Percentiles rank a stretch among this genome's conserved stretches.
Evolutionary conservation across 2,329 filamentous ascomycete species (phyloP).

Genomic region (Dactylellina parvicollis): DNA sequence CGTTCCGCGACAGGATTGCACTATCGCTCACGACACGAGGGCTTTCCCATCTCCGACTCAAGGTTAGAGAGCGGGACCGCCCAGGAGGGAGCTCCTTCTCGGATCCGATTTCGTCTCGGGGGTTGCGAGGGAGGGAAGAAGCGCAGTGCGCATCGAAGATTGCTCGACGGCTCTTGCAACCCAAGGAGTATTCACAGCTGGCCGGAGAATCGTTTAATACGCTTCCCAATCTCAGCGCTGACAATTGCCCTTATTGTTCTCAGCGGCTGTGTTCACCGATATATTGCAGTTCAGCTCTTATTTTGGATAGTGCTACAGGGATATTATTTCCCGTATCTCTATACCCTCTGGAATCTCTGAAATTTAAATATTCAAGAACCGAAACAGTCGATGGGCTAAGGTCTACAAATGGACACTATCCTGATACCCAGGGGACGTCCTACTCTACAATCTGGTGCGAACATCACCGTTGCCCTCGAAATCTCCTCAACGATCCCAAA

Average conservation of each 20-base stretch:
- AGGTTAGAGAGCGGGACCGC: not conserved
- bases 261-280: slow-evolving; percentile 17
- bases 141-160: slow-evolving; percentile 2
- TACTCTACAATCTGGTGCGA: slow-evolving; percentile 44
- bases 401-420: not conserved
- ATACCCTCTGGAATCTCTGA: slow-evolving; percentile 2
- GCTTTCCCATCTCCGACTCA: slow-evolving; percentile 6
- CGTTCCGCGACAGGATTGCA: slow-evolving; percentile 35
- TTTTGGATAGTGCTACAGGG: slow-evolving; percentile 29
- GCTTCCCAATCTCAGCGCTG: not conserved
- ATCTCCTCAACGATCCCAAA: slow-evolving; percentile 8
- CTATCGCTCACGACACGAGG: slow-evolving; percentile 28
- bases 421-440: not conserved
- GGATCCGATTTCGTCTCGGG: not conserved
- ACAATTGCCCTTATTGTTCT: slow-evolving; percentile 30
- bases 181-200: no score
- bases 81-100: not conserved
- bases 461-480: slow-evolving; percentile 40
- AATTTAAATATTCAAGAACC: slow-evolving; percentile 14
- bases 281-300: slow-evolving; percentile 10
- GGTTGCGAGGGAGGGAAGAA: not conserved
- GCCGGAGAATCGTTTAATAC: not conserved
- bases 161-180: not conserved
- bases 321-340: slow-evolving; percentile 27
- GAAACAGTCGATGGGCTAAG: not conserved